Conservation (phyloP, 2,329 filamentous ascomycete species). For the Calonectria hawksworthii region DNA sequence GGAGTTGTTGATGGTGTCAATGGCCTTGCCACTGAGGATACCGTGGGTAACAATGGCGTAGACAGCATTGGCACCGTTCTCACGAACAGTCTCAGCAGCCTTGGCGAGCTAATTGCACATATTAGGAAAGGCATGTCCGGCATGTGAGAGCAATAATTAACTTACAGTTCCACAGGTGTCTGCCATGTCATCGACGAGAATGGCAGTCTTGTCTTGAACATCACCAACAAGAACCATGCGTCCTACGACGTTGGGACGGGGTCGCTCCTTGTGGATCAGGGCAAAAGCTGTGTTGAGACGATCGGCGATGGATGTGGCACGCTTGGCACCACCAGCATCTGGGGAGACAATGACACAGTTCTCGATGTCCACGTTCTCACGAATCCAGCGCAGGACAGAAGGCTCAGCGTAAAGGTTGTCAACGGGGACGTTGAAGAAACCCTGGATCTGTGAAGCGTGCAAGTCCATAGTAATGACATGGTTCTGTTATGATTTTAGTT, state of each 20-base stretch:
- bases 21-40: constrained; percentile 89
- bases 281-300: constrained; percentile 92
- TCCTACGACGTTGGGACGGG: constrained; percentile 86
- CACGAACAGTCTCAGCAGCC: constrained; percentile 89
- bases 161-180: constrained; percentile 87
- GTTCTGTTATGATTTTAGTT: constrained; percentile 47
- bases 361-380: constrained; percentile 83
- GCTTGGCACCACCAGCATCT: constrained; percentile 94
- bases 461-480: constrained; percentile 94
- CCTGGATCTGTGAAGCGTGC: constrained; percentile 93
- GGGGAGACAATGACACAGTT: constrained; percentile 96
- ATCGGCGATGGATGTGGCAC: constrained; percentile 93
- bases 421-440: constrained; percentile 88
- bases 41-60: constrained; percentile 97
- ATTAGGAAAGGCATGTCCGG: background rate
- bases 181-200: constrained; percentile 98
- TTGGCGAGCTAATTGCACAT: constrained; percentile 68
- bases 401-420: constrained; percentile 94
- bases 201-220: constrained; percentile 90
- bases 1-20: constrained; percentile 86
- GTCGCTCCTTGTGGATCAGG: constrained; percentile 96
- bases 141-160: background rate
- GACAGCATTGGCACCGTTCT: constrained; percentile 88
- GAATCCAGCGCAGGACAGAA: constrained; percentile 91
- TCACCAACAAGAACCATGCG: constrained; percentile 96